Percentiles rank a stretch among this genome's conserved stretches.
phyloP scores from a whole-genome alignment of 108 stramenopile species.

The Cyclotella distinguenda region DNA sequence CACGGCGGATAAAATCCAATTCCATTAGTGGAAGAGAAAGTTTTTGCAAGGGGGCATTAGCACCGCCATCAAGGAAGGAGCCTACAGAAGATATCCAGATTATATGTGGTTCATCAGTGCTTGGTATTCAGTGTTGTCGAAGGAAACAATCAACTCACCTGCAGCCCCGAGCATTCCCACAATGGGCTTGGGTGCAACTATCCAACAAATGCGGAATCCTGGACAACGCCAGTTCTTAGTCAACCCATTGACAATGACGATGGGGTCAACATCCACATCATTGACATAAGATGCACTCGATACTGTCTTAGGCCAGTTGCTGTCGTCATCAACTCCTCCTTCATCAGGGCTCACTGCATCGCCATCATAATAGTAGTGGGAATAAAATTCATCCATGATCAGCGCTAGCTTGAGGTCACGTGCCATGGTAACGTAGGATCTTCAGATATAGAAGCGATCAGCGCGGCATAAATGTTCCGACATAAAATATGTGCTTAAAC shows the following conservation, averaged over 20 bases:
- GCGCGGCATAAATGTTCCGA: no score
- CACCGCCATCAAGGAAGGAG: constrained; percentile 50
- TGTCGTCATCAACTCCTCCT: constrained; percentile 50
- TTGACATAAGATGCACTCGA: constrained; percentile 44
- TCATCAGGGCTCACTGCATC: constrained; percentile 42
- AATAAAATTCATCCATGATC: constrained; percentile 56
- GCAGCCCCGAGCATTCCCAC: constrained; percentile 45
- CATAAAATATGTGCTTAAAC: no score
- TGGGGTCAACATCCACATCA: constrained; percentile 49
- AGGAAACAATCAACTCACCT: constrained; percentile 10
- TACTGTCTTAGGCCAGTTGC: constrained; percentile 57
- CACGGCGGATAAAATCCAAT: constrained; percentile 43
- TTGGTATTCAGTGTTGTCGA: no score
- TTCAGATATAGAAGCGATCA: no score
- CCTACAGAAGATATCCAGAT: no score
- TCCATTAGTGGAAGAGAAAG: constrained; percentile 49
- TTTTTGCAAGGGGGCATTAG: constrained; percentile 49
- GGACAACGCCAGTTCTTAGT: constrained; percentile 59
- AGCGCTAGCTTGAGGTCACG: constrained; percentile 26
- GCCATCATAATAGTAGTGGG: constrained; percentile 56
- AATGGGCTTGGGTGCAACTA: constrained; percentile 51
- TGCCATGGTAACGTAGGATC: constrained; percentile 36
- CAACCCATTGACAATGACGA: constrained; percentile 52
- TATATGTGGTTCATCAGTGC: no score
- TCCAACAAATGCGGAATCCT: constrained; percentile 53